Conservation (phyloP, 495 filamentous ascomycete species). For the Pyrenopolyporus hunteri region DNA sequence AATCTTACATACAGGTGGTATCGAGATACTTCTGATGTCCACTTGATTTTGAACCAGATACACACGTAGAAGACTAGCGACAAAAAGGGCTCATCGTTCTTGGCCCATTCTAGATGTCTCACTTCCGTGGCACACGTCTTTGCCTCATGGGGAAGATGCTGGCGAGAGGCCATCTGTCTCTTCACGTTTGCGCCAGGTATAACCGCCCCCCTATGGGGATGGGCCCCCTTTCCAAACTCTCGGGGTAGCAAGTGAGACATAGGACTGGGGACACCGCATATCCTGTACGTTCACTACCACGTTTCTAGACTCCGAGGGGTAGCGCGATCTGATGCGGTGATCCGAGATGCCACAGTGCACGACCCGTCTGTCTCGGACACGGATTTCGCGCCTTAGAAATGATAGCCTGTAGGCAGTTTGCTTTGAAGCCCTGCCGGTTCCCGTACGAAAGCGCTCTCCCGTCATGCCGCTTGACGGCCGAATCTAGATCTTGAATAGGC, state of each 20-base stretch:
- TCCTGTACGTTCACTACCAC: slow-evolving; percentile 28
- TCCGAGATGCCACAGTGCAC: slow-evolving; percentile 22
- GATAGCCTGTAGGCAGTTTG: slow-evolving; percentile 23
- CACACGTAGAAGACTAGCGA: no score
- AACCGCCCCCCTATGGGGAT: not conserved
- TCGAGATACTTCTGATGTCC: not conserved
- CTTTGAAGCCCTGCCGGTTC: slow-evolving; percentile 29
- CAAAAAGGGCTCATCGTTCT: no score
- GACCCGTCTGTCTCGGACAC: slow-evolving; percentile 38
- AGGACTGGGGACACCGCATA: slow-evolving; percentile 12
- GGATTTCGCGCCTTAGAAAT: slow-evolving; percentile 23
- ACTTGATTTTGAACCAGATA: not conserved
- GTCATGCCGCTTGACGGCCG: slow-evolving; percentile 38
- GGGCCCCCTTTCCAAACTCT: not conserved
- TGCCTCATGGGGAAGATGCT: slow-evolving; percentile 28
- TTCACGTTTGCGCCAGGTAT: slow-evolving; percentile 1
- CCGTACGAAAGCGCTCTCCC: slow-evolving; percentile 25
- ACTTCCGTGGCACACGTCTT: slow-evolving; percentile 7
- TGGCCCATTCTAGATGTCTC: slow-evolving; percentile 3
- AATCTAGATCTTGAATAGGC: slow-evolving; percentile 40
- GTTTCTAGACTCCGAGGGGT: slow-evolving; percentile 37
- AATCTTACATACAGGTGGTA: not conserved
- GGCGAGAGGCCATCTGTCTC: slow-evolving; percentile 12
- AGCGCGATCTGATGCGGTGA: slow-evolving; percentile 35
- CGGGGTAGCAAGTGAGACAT: slow-evolving; percentile 28